phyloP scores from a whole-genome alignment of 208 protist genomes.

The Trypanosoma cruzi region DNA sequence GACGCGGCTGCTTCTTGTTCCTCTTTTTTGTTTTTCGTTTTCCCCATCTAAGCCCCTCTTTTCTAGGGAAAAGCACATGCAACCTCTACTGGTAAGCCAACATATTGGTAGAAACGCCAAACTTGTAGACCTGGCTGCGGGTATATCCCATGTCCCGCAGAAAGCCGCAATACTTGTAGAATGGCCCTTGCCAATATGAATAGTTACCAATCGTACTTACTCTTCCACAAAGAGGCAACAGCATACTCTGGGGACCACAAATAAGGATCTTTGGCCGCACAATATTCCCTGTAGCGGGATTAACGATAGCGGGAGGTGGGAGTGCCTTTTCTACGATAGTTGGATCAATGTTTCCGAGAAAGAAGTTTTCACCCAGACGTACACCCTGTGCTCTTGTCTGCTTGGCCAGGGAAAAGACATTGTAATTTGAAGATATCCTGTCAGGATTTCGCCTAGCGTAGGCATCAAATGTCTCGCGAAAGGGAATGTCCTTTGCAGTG shows the following conservation, averaged over 20 bases:
- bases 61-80: too few relatives aligned
- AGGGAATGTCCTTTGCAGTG: conserved; percentile 54
- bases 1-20: too few relatives aligned
- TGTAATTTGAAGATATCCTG: conserved; percentile 60
- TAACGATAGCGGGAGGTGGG: conserved; percentile 21
- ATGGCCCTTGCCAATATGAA: conserved; percentile 78
- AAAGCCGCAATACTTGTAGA: conserved; percentile 78
- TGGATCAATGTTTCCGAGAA: conserved; percentile 76
- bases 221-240: conserved; percentile 69
- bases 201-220: conserved; percentile 61
- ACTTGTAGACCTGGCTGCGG: conserved; percentile 86
- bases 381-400: conserved; percentile 15
- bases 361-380: conserved; percentile 49
- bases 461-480: conserved; percentile 53
- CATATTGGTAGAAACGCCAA: conserved; percentile 85
- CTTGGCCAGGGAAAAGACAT: conserved; percentile 52
- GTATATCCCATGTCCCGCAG: conserved; percentile 88
- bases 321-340: conserved; percentile 36
- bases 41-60: too few relatives aligned
- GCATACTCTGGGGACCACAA: conserved; percentile 81
- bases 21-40: too few relatives aligned
- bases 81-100: conserved; percentile 55
- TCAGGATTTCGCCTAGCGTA: conserved; percentile 35
- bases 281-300: conserved; percentile 26
- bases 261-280: conserved; percentile 63